Base-by-base conservation (phyloP, 345 rosid genomes). In the Eucalyptus sp. region DNA sequence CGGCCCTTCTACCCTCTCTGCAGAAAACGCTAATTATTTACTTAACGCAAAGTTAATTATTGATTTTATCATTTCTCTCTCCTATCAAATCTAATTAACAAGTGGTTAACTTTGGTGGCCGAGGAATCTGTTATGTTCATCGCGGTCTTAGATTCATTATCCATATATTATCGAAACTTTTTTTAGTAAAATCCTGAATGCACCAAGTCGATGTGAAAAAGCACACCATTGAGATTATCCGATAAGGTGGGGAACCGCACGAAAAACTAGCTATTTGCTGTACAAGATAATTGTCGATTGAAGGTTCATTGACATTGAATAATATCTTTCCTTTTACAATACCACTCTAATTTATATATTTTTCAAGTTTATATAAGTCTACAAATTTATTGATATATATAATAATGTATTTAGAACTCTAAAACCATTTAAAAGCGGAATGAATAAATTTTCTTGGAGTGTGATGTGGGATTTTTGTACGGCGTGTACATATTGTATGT, bases 171-270 rank as follows among this genome's bases (percentile, higher is more conserved):
- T n/a, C 3, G 0, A 3, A 8, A 64, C 1, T 3, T 16, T 64
- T 14, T 1, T 1, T 20, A 64, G 1, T 0, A 29, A 64, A 64
- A n/a, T 29, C 0, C 0, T 13, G 0, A n/a, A 64, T 14, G 5
- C 7, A 29, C 5, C 1, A 1, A 0, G 5, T 27, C 3, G 3
- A n/a, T n/a, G 2, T 7, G 10, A 64, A n/a, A 14, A 64, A 31
- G 0, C 10, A 64, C 0, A 1, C 18, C 5, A 16, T 64, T 64
- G 5, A 64, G 1, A n/a, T 64, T 64, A 1, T 64, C 1, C 5
- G 0, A 10, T 22, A 0, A 37, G 83, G 0, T 10, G 4, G 41
- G 41, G 4, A 27, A 76, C 25, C 0, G 1, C 48, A 0, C 7
- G 0, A 76, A 76, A 33, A 68, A 62, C 24, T 31, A 68, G 13